These are phyloP conservation scores for Aspergillus wentii DNA, from an alignment of 495 filamentous ascomycete genomes.

Conservation along the genomic window DNA sequence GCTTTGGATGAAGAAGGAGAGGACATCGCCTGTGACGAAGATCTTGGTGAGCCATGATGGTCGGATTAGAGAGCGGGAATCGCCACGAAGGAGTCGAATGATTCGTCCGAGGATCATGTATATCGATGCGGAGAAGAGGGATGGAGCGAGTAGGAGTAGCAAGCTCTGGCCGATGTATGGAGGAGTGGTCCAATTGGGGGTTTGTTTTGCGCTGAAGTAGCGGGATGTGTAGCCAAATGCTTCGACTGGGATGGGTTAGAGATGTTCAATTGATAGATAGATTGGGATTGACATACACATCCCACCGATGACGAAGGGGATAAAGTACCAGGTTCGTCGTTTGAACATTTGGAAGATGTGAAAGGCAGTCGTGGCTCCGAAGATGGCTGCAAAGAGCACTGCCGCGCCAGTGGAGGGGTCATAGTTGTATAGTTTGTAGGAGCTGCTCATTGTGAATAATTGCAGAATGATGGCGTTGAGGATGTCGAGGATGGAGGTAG, in stretches of 20 bases:
- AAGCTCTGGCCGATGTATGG: slow-evolving; percentile 28
- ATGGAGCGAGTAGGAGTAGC: slow-evolving; percentile 23
- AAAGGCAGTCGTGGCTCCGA: slow-evolving; percentile 34
- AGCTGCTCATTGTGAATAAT: too few species aligned
- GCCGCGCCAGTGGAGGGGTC: slow-evolving; percentile 46
- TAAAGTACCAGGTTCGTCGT: slow-evolving; percentile 12
- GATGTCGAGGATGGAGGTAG: too few species aligned
- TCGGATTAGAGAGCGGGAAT: slow-evolving; percentile 15
- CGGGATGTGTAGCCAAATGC: slow-evolving; percentile 48
- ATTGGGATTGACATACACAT: too few species aligned
- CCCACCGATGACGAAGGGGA: slow-evolving; percentile 20
- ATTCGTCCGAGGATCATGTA: slow-evolving; percentile 53
- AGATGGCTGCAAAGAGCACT: slow-evolving; percentile 44
- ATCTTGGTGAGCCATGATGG: slow-evolving; percentile 19
- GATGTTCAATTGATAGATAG: slow-evolving; percentile 6
- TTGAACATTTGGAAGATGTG: slow-evolving; percentile 29
- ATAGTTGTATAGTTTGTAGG: slow-evolving; percentile 21
- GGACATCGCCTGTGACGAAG: slow-evolving; percentile 23
- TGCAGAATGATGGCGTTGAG: too few species aligned
- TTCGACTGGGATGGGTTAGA: slow-evolving; percentile 40
- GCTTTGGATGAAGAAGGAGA: slow-evolving; percentile 21
- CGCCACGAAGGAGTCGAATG: slow-evolving; percentile 38
- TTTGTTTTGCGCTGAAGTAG: slow-evolving; percentile 20
- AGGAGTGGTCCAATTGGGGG: slow-evolving; percentile 15
- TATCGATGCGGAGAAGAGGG: slow-evolving; percentile 46